Base-by-base conservation (phyloP, 2,329 filamentous ascomycete genomes). In the Penicillium janthinellum region DNA sequence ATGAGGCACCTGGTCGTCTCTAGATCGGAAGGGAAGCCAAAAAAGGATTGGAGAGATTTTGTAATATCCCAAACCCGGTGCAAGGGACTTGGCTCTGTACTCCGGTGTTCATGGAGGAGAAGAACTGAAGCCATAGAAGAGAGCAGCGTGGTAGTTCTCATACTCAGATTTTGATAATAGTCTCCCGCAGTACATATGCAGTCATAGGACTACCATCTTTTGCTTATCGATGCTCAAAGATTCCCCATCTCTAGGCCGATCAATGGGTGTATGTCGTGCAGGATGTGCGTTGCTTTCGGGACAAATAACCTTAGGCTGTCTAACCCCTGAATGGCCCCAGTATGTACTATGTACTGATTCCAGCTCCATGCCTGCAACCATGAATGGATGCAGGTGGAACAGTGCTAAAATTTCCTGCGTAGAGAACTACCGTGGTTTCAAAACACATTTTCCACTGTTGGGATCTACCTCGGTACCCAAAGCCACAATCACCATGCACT, bases 51-150 rank as follows among this genome's bases (percentile, higher is more conserved):
- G 37, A 49, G 39, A 57, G 45, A 31, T 25, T 51, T 58, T 65
- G 48, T 55, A 57, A 62, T 63, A 59, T 59, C 61, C 28, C 45
- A 55, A 53, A 55, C 28, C 47, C 28, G 47, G 47, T 11, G 20
- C 8, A 20, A 35, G 31, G 47, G 11, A 35, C n/a, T 12, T 35
- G 47, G 47, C 31, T 25, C 31, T 35, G 45, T 35, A 49, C 45
- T 49, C 47, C n/a, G 47, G 47, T 20, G n/a, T 49, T 49, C 17
- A 35, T 49, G 54, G 57, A 55, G 55, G 51, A 57, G 25, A 62
- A 53, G 55, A 44, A 41, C n/a, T 28, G 47, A 35, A 49, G 47
- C 22, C 47, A 49, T 44, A 42, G 38, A 53, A 20, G 38, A 44
- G 35, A 44, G 37, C 22, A 53, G 51, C 14, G 51, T 58, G 56